phyloP scores from a whole-genome alignment of 768 basidiomycete genomes.

The Nidularia pulvinata region DNA sequence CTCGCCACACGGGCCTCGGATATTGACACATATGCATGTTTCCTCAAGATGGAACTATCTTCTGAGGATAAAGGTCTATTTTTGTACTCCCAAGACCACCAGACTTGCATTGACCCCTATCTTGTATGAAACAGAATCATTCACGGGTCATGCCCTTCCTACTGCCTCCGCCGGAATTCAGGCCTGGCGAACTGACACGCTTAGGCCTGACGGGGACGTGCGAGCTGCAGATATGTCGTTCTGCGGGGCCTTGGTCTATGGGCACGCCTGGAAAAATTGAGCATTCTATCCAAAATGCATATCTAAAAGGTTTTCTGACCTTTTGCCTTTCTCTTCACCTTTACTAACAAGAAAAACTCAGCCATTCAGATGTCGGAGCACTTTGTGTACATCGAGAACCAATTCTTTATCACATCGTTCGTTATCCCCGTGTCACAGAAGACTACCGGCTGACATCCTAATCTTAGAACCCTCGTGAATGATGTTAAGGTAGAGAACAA shows the following conservation, averaged over 20 bases:
- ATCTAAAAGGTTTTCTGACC: conserved; percentile 69
- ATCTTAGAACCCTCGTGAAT: conserved; percentile 71
- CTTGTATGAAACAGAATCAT: conserved; percentile 66
- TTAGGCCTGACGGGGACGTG: conserved; percentile 93
- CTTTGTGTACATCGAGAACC: conserved; percentile 98
- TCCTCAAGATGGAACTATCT: conserved; percentile 86
- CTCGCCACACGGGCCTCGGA: neutral
- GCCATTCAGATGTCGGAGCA: conserved; percentile 94
- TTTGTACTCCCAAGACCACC: conserved; percentile 7
- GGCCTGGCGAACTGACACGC: conserved; percentile 69
- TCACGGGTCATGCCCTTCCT: conserved; percentile 91
- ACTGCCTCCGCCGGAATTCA: conserved; percentile 92
- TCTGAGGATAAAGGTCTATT: conserved; percentile 82
- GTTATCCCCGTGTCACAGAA: neutral
- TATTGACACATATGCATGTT: neutral
- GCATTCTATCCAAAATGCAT: conserved; percentile 94
- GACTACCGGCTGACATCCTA: conserved; percentile 1
- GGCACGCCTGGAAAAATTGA: conserved; percentile 86
- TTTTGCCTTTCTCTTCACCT: neutral
- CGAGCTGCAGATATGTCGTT: conserved; percentile 96
- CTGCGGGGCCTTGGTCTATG: conserved; percentile 95
- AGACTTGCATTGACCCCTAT: neutral
- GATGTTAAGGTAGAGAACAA: conserved; percentile 89
- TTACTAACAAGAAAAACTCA: conserved; percentile 18
- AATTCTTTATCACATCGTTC: conserved; percentile 89